phyloP scores from a whole-genome alignment of 140 eudicot genomes.

The Ambrosia hybrid region DNA sequence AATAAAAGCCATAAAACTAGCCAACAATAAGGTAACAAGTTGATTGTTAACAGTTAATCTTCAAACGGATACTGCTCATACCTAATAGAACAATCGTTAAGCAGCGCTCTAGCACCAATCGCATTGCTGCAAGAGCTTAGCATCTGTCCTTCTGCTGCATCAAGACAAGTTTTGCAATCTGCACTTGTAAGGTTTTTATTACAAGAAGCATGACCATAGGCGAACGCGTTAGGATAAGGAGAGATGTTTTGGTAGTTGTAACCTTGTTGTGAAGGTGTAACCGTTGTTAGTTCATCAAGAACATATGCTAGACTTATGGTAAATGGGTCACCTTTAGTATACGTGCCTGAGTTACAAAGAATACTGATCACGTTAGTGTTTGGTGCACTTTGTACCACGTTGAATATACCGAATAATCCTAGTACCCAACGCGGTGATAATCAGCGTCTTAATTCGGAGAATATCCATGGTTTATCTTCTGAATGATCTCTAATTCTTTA shows the following conservation, averaged over 20 bases:
- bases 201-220: conserved; percentile 70
- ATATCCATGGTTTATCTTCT: conserved; percentile 25
- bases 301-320: conserved; percentile 55
- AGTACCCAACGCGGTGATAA: conserved; percentile 22
- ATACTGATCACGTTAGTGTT: conserved; percentile 37
- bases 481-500: conserved; percentile 6
- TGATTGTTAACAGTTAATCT: conserved; percentile 32
- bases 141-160: conserved; percentile 55
- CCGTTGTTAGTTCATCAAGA: conserved; percentile 46
- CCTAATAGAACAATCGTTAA: conserved; percentile 65
- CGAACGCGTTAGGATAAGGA: conserved; percentile 77
- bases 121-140: conserved; percentile 34
- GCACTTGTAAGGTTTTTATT: conserved; percentile 39
- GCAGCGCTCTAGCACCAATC: conserved; percentile 61
- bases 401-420: conserved; percentile 27
- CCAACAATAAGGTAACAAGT: conserved; percentile 17
- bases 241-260: conserved; percentile 56
- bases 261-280: conserved; percentile 50
- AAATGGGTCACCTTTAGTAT: conserved; percentile 56
- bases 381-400: conserved; percentile 39
- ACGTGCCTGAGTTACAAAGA: conserved; percentile 52
- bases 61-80: conserved; percentile 67
- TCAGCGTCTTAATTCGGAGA: conserved; percentile 16
- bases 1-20: conserved; percentile 8
- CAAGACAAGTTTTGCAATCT: conserved; percentile 67